Conservation (phyloP, 305 asterid species). For the Fraxinus latifolia region DNA sequence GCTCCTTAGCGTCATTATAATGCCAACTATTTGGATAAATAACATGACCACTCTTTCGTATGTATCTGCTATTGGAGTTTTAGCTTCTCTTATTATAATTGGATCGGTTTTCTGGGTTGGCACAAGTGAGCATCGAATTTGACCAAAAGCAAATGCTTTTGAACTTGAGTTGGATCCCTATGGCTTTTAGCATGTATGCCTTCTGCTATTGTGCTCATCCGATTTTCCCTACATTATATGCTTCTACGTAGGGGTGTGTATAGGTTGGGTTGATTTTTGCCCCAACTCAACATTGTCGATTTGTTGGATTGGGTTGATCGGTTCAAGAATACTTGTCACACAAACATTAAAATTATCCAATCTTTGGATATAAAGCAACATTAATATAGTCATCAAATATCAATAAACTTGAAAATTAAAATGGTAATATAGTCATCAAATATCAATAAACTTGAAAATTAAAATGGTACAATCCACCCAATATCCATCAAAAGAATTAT, state of each 20-base stretch:
- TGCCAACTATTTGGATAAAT: conserved; percentile 36
- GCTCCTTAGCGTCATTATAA: conserved; percentile 17
- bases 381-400: background rate
- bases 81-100: conserved; percentile 29
- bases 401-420: background rate
- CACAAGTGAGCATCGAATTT: conserved; percentile 20
- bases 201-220: conserved; percentile 61
- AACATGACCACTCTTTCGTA: conserved; percentile 31
- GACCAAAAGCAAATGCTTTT: conserved; percentile 26
- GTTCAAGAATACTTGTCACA: background rate
- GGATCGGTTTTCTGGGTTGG: conserved; percentile 35
- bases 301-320: background rate
- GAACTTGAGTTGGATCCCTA: conserved; percentile 48
- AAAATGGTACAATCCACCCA: background rate
- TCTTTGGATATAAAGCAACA: background rate
- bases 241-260: background rate
- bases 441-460: too few species aligned
- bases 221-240: conserved; percentile 62
- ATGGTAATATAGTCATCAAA: background rate
- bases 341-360: too few species aligned
- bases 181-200: conserved; percentile 46
- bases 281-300: background rate
- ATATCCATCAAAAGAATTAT: background rate
- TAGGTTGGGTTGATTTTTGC: too few species aligned
- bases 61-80: conserved; percentile 36